Evolutionary conservation across 2,329 filamentous ascomycete genomes (phyloP), one percentile per base, ranked within the genome.

Genomic region (Epichloe bromicola): DNA sequence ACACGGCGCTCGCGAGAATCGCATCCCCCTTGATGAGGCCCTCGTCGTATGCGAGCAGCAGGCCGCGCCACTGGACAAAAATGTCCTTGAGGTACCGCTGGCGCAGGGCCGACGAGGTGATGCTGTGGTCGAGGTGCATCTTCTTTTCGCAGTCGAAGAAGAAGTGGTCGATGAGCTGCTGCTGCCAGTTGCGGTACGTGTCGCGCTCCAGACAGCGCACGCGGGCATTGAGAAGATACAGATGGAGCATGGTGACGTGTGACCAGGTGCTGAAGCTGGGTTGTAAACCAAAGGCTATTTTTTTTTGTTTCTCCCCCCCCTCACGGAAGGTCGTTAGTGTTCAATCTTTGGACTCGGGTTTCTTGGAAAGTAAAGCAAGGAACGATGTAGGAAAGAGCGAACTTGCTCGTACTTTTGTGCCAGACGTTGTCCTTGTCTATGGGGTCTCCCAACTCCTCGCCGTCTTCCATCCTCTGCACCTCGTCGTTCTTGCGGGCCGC

Each of bases 251-350:
- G 37, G 90, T 93, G 43, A 97, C 84, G 68, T 97, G 90, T 19
- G 89, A 87, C 93, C 93, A 98, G 51, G 87, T 91, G 64, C 84
- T 90, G 68, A 98, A 98, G 0, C 89, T 97, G 1, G 89, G 87
- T 34, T 79, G 75, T 17, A 98, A 79, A 26, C 79, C 79, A 56
- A 95, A 80, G 48, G 83, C 88, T 95, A 60, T 45, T 44, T 45
- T 5, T 33, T 19, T 4, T 8, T 2, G 6, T 7, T 2, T 7
- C 6, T 1, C 2, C 2, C 6, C 2, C 2, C 2, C 20, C 23
- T 15, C 26, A 20, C 6, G 3, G 3, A 39, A 17, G n/a, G 3
- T 41, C 19, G 20, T 41, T 42, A 20, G 23, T 44, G 5, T 38
- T 50, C 4, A 17, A 33, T 11, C 8, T 30, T 30, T 30, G 26